Conservation (phyloP, 768 basidiomycete species). For the Mycena vulgaris region DNA sequence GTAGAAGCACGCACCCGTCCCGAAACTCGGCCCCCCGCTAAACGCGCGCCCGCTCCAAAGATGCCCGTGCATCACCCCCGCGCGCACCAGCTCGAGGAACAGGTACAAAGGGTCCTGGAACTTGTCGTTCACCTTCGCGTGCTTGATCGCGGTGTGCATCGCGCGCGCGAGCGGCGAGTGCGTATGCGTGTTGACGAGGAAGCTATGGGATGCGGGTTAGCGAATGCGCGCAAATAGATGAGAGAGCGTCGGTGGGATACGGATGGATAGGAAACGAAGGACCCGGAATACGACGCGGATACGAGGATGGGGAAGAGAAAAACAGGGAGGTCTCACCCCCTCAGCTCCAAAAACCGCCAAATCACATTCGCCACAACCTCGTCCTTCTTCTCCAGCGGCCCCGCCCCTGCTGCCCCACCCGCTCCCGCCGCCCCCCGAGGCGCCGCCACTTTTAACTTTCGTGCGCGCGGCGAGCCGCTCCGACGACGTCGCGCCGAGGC, state of each 20-base stretch:
- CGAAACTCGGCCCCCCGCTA: constrained; percentile 96
- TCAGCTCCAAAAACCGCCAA: constrained; percentile 96
- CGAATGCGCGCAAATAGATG: not conserved
- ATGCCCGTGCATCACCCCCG: constrained; percentile 97
- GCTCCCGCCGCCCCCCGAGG: constrained; percentile 45
- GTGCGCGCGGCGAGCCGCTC: constrained; percentile 89
- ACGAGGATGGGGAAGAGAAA: not conserved
- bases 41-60: constrained; percentile 90
- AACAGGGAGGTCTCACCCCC: constrained; percentile 88
- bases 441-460: constrained; percentile 65
- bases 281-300: too few species aligned
- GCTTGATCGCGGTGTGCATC: constrained; percentile 86
- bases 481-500: constrained; percentile 89
- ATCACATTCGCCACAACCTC: constrained; percentile 98
- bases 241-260: not conserved
- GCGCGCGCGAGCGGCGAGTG: constrained; percentile 94
- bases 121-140: constrained; percentile 93
- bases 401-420: not conserved
- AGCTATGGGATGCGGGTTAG: constrained; percentile 64
- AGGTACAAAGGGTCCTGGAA: constrained; percentile 98
- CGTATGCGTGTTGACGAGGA: constrained; percentile 89
- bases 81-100: constrained; percentile 94
- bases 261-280: too few species aligned
- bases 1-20: constrained; percentile 74
- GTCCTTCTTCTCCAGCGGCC: constrained; percentile 94